Conservation (phyloP, 345 rosid genomes). For the Eucalyptus shirleyi region DNA sequence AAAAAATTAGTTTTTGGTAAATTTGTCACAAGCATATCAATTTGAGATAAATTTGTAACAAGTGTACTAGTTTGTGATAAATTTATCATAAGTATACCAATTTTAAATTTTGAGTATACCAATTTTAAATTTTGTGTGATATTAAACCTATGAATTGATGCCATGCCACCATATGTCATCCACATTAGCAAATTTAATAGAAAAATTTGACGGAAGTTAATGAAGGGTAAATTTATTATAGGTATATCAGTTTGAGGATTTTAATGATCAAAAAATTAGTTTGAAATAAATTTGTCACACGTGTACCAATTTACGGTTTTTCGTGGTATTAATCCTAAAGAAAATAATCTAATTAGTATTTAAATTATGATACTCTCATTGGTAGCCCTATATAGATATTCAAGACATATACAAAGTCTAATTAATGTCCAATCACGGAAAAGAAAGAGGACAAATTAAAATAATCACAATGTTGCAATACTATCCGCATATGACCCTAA, state of each 20-base stretch:
- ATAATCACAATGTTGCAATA: neutral
- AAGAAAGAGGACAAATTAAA: too few species aligned
- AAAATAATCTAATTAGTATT: too few species aligned
- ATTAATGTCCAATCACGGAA: neutral
- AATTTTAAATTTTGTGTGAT: too few species aligned
- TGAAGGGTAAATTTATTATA: rapidly evolving
- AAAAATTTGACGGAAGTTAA: neutral
- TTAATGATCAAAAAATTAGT: neutral
- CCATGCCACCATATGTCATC: neutral
- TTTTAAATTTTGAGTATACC: too few species aligned
- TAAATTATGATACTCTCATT: too few species aligned
- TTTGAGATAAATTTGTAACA: too few species aligned
- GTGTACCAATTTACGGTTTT: rapidly evolving
- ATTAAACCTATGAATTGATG: neutral
- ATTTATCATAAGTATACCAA: rapidly evolving
- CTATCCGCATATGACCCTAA: too few species aligned
- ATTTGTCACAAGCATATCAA: rapidly evolving
- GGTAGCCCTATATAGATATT: too few species aligned
- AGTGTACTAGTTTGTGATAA: rapidly evolving
- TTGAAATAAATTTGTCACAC: rapidly evolving
- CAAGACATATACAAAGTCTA: neutral
- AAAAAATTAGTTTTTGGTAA: neutral
- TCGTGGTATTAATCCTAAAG: neutral
- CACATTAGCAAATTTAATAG: neutral
- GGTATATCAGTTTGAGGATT: rapidly evolving